Conservation (phyloP, 495 filamentous ascomycete genomes). For the Aspergillus hancockii region DNA sequence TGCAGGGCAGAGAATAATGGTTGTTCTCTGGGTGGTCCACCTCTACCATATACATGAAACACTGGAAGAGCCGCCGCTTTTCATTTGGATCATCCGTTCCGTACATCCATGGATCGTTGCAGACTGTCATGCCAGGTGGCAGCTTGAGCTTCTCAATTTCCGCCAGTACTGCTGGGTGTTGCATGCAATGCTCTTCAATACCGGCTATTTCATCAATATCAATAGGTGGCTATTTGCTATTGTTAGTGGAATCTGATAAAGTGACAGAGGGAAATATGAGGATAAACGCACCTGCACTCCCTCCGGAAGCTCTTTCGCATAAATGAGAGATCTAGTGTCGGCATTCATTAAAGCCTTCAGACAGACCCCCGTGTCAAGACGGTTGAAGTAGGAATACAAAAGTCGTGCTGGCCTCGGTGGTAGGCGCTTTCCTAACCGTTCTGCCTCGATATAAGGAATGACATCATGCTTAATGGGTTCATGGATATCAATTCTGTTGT, state of each 20-base stretch:
- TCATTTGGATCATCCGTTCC: constrained; percentile 40
- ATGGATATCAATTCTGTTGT: constrained; percentile 48
- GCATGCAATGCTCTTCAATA: constrained; percentile 43
- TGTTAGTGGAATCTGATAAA: constrained; percentile 7
- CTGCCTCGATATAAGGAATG: constrained; percentile 44
- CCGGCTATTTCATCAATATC: constrained; percentile 43
- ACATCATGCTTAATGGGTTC: constrained; percentile 45
- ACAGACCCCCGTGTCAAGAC: constrained; percentile 42
- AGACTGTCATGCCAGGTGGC: constrained; percentile 41
- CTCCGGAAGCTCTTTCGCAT: constrained; percentile 41
- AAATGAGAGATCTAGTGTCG: constrained; percentile 40
- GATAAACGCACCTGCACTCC: constrained; percentile 37
- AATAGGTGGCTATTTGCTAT: constrained; percentile 33
- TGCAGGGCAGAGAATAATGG: constrained; percentile 78
- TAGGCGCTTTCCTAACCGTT: constrained; percentile 33
- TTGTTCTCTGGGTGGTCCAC: constrained; percentile 54
- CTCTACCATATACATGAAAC: constrained; percentile 46
- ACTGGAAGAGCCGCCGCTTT: constrained; percentile 44
- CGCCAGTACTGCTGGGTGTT: constrained; percentile 40
- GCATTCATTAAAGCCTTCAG: constrained; percentile 46
- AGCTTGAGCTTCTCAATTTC: constrained; percentile 46
- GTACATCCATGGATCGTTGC: constrained; percentile 52
- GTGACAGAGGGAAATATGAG: background rate
- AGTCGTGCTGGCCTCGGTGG: constrained; percentile 40
- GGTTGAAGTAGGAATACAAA: constrained; percentile 42